These are phyloP conservation scores for Backusella mclennaniae DNA, from an alignment of 192 early-diverging fungal species.

Conservation along the genomic window DNA sequence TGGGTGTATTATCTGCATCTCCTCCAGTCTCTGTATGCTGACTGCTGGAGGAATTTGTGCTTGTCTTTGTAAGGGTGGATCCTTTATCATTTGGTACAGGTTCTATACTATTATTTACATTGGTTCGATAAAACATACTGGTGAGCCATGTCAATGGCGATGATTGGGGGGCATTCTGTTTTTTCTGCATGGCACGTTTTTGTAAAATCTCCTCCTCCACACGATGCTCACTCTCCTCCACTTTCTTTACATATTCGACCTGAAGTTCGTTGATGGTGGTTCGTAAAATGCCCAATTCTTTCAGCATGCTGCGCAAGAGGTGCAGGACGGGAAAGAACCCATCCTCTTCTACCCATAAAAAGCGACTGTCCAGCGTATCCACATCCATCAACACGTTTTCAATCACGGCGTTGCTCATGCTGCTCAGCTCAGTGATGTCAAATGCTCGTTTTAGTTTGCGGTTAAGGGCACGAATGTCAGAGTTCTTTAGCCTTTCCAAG, in stretches of 20 bases:
- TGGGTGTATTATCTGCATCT: not conserved
- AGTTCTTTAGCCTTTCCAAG: slow-evolving; percentile 44
- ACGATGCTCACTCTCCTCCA: slow-evolving; percentile 45
- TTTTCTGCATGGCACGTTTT: not conserved
- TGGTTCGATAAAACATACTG: slow-evolving; percentile 10
- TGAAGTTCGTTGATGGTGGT: slow-evolving; percentile 60
- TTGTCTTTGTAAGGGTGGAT: not conserved
- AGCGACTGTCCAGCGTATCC: slow-evolving; percentile 41
- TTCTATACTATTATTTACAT: not conserved
- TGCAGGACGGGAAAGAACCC: slow-evolving; percentile 46
- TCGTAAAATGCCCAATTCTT: slow-evolving; percentile 49
- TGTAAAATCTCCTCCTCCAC: slow-evolving; percentile 52
- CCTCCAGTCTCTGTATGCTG: not conserved
- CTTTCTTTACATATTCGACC: slow-evolving; percentile 58
- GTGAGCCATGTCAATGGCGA: slow-evolving; percentile 11
- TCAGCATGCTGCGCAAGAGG: slow-evolving; percentile 44
- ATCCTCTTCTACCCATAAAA: slow-evolving; percentile 34
- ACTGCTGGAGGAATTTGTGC: not conserved
- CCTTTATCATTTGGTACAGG: not conserved
- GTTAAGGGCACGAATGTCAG: slow-evolving; percentile 53
- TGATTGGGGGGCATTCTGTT: not conserved
- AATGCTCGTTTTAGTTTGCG: slow-evolving; percentile 47
- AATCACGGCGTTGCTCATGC: slow-evolving; percentile 58
- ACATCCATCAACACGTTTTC: slow-evolving; percentile 56
- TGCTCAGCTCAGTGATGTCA: slow-evolving; percentile 55